Evolutionary conservation across 2,329 filamentous ascomycete genomes (phyloP).

Genomic region (Sordariomycetes sp.): DNA sequence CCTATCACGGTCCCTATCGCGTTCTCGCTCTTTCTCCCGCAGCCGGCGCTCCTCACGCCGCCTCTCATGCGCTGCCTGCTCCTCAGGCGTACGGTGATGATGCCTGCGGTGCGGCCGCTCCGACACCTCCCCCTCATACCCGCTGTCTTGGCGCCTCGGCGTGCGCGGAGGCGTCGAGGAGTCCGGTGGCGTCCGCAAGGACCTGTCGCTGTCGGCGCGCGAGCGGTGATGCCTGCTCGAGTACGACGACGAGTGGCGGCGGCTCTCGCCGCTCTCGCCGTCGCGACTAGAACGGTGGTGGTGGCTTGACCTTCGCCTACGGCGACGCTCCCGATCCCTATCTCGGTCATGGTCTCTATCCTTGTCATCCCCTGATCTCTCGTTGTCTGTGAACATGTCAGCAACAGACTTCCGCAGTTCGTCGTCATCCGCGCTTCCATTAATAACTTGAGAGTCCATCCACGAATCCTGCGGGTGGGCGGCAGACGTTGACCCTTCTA

Average conservation of each 20-base stretch:
- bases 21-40: slow-evolving; percentile 3
- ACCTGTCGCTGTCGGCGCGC: slow-evolving; percentile 13
- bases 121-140: background rate
- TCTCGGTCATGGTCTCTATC: slow-evolving; percentile 19
- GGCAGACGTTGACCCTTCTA: background rate
- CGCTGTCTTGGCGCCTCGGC: slow-evolving; percentile 6
- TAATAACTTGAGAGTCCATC: slow-evolving; percentile 3
- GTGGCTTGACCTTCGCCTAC: slow-evolving; percentile 3
- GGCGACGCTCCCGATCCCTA: slow-evolving; percentile 10
- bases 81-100: slow-evolving; percentile 28
- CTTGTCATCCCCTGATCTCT: slow-evolving; percentile 16
- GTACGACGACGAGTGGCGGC: background rate
- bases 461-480: background rate
- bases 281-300: slow-evolving; percentile 3
- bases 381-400: slow-evolving; percentile 40
- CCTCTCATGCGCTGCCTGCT: slow-evolving; percentile 34
- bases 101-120: slow-evolving; percentile 7
- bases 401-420: slow-evolving; percentile 30
- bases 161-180: background rate
- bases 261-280: slow-evolving; percentile 5
- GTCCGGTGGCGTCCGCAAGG: slow-evolving; percentile 9
- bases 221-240: slow-evolving; percentile 5
- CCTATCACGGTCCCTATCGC: background rate
- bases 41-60: slow-evolving; percentile 31
- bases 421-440: background rate